phyloP scores from a whole-genome alignment of 2,329 filamentous ascomycete genomes.

The Apiospora sp. region DNA sequence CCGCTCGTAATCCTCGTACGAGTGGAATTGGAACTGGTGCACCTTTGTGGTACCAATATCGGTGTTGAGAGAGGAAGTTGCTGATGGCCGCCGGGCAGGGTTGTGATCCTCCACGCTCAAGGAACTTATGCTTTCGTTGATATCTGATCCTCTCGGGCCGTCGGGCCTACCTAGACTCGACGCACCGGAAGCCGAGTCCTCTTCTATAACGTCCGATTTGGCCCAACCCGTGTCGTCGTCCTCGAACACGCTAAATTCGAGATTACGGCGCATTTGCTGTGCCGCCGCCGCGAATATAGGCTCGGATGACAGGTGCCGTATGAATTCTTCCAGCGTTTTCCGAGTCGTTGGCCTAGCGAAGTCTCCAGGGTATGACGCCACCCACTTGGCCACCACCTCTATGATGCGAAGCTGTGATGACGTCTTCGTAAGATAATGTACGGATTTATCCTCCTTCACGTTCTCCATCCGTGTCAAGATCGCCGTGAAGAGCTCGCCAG shows the following conservation, averaged over 20 bases:
- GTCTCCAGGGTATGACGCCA: slow-evolving; percentile 88
- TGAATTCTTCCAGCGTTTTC: slow-evolving; percentile 76
- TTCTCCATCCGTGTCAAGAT: slow-evolving; percentile 80
- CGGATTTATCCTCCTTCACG: slow-evolving; percentile 70
- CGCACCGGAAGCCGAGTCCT: slow-evolving; percentile 33
- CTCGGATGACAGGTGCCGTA: slow-evolving; percentile 75
- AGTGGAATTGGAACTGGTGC: slow-evolving; percentile 65
- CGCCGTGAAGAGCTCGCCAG: slow-evolving; percentile 77
- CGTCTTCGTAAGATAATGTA: slow-evolving; percentile 78
- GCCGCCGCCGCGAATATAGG: slow-evolving; percentile 86
- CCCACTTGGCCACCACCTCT: slow-evolving; percentile 87
- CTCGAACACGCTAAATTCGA: slow-evolving; percentile 76
- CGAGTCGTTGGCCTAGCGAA: slow-evolving; percentile 83
- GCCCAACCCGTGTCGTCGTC: slow-evolving; percentile 96
- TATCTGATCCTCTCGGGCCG: slow-evolving; percentile 41
- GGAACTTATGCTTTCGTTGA: slow-evolving; percentile 56
- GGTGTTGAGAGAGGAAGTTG: slow-evolving; percentile 53
- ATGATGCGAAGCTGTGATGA: slow-evolving; percentile 85
- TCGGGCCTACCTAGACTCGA: slow-evolving; percentile 34
- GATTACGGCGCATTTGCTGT: slow-evolving; percentile 81
- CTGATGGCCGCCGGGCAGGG: slow-evolving; percentile 50
- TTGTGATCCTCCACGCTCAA: slow-evolving; percentile 55
- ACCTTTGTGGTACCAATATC: slow-evolving; percentile 46
- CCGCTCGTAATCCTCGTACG: slow-evolving; percentile 81
- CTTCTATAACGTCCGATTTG: slow-evolving; percentile 71